phyloP scores from a whole-genome alignment of 352 stramenopile species.

The Elongisporangium prolatum region DNA sequence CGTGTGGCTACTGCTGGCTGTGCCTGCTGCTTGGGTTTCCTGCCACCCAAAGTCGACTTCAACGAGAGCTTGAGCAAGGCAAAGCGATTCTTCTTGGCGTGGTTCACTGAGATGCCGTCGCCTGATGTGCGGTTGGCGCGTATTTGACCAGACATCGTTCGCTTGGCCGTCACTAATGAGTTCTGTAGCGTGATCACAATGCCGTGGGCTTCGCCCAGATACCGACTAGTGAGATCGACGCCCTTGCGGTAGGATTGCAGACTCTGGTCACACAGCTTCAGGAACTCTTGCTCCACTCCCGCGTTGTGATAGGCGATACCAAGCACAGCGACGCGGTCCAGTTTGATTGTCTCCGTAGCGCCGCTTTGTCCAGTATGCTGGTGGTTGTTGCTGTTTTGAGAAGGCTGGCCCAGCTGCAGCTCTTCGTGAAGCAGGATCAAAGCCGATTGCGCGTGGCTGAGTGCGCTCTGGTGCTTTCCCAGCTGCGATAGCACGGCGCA shows the following conservation, averaged over 20 bases:
- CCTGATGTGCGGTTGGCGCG: slow-evolving; percentile 39
- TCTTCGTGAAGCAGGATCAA: slow-evolving; percentile 93
- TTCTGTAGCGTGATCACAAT: slow-evolving; percentile 92
- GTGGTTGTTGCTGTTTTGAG: slow-evolving; percentile 13
- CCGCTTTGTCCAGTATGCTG: slow-evolving; percentile 11
- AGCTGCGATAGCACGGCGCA: slow-evolving; percentile 92
- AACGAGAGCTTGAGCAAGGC: slow-evolving; percentile 10
- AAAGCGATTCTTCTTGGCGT: slow-evolving; percentile 19
- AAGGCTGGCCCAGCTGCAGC: slow-evolving; percentile 46
- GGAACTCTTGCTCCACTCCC: slow-evolving; percentile 93
- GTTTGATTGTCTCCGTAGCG: slow-evolving; percentile 35
- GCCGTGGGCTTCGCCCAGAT: slow-evolving; percentile 86
- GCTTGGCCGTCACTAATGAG: slow-evolving; percentile 76
- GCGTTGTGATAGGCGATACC: slow-evolving; percentile 95
- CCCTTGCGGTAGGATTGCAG: slow-evolving; percentile 92
- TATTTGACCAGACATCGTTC: slow-evolving; percentile 43
- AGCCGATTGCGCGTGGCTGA: slow-evolving; percentile 90
- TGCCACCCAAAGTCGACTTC: no score
- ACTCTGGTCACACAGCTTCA: slow-evolving; percentile 90
- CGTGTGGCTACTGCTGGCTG: no score
- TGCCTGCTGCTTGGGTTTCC: no score
- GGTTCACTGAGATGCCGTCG: slow-evolving; percentile 44
- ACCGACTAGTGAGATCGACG: slow-evolving; percentile 78
- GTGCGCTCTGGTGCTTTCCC: slow-evolving; percentile 84
- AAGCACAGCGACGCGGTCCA: slow-evolving; percentile 89